Base-by-base conservation (phyloP, 106 monocot species). In the Dioscorea zingiberensis region DNA sequence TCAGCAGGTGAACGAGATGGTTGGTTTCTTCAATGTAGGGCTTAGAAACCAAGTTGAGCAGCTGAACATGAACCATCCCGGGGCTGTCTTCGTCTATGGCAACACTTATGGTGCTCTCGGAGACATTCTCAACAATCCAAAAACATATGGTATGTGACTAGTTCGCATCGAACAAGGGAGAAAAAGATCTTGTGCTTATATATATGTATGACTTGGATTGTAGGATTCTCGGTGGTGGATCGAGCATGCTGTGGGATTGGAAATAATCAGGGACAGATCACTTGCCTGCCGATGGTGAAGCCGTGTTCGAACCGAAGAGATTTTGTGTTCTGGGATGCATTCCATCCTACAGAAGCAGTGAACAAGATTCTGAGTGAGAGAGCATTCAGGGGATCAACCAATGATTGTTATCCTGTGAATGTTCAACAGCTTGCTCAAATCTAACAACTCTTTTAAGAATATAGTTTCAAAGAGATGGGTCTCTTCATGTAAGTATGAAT, bases 91-190 rank as follows among this genome's bases (percentile, higher is more conserved):
- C 25, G 64, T 76, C 17, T 94, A 87, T 47, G 79, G 71, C n/a
- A 89, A 94, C 76, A 84, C 86, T 9, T 89, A 86, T 65, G 86
- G 45, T 16, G 81, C 81, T 26, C 25, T 94, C 0, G 75, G 79
- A 4, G 86, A 89, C 56, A 73, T 94, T 16, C 81, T 94, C 57
- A 84, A 89, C 74, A 87, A 86, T 28, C 94, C 94, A 5, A 44
- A 11, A 16, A 46, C 45, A 9, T 94, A 84, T 58, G 81, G 89
- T 88, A 59, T 22, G 25, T 44, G 14, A 61, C 13, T 19, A 54
- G 14, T 7, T 25, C 2, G 32, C 13, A 26, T 24, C 10, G 10
- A 38, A 38, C 6, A 30, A 30, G 2, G 2, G 2, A 30, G 30
- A 30, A 30, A 30, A 30, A 30, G 4, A 49, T 49, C 16, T 14